phyloP scores from a whole-genome alignment of 306 rosid genomes.

The Adenanthera pavonina region DNA sequence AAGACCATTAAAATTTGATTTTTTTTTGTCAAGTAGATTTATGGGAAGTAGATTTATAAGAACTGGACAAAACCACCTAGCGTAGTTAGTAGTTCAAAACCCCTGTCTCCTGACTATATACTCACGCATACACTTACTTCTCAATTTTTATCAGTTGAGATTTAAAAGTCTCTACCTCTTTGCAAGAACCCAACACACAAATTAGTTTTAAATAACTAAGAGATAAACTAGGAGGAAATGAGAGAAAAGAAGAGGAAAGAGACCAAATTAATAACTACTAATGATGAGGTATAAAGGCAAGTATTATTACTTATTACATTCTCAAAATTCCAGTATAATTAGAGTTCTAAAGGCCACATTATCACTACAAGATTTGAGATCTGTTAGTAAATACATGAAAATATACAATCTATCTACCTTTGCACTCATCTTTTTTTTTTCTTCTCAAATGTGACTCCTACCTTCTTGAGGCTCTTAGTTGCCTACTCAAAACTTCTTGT shows the following conservation, averaged over 20 bases:
- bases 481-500: slow-evolving; percentile 44
- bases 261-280: background rate
- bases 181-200: no score
- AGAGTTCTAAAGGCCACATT: background rate
- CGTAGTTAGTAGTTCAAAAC: no score
- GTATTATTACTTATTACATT: background rate
- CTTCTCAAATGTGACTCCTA: background rate
- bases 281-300: background rate
- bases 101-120: no score
- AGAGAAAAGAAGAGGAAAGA: background rate
- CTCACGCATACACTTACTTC: no score
- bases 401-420: background rate
- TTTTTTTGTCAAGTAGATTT: no score
- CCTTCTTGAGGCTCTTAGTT: slow-evolving; percentile 42
- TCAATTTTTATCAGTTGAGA: no score
- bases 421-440: background rate
- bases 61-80: no score
- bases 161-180: no score
- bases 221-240: background rate
- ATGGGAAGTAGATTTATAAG: no score
- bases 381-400: background rate
- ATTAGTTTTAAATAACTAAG: no score
- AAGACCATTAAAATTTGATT: no score
- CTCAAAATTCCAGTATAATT: background rate
- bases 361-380: slow-evolving; percentile 5